Conservation (phyloP, 2,329 filamentous ascomycete genomes). For the Epichloe coenophiala region DNA sequence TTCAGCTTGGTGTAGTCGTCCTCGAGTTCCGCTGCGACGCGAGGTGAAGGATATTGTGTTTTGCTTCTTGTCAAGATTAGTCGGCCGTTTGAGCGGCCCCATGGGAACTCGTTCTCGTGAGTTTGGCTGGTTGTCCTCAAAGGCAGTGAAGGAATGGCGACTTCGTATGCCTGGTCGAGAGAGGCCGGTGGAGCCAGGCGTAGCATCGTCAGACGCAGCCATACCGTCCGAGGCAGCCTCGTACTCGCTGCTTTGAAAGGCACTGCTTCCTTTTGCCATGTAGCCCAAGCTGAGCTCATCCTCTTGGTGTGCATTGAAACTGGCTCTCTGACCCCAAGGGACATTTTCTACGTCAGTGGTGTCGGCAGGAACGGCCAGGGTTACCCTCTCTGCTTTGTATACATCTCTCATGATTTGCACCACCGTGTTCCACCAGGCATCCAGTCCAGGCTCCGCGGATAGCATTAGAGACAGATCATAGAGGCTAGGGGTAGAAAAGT, state of each 20-base stretch:
- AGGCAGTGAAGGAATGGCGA: conserved; percentile 49
- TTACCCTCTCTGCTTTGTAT: conserved; percentile 77
- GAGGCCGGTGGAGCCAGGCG: conserved; percentile 10
- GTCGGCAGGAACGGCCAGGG: conserved; percentile 78
- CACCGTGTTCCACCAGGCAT: conserved; percentile 85
- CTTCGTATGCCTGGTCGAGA: conserved; percentile 36
- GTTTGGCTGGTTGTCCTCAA: conserved; percentile 39
- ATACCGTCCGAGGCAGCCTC: conserved; percentile 20
- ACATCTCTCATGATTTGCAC: conserved; percentile 69
- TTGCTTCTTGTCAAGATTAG: conserved; percentile 33
- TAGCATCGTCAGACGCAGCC: conserved; percentile 12
- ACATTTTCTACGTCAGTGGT: conserved; percentile 91
- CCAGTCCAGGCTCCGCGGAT: conserved; percentile 71
- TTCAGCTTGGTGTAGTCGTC: conserved; percentile 26
- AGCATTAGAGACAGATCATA: conserved; percentile 76
- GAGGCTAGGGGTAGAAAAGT: conserved; percentile 70
- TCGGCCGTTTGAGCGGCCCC: conserved; percentile 26
- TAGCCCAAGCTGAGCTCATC: conserved; percentile 50
- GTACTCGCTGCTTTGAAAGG: conserved; percentile 19
- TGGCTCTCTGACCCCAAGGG: conserved; percentile 93
- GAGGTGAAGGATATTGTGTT: conserved; percentile 34
- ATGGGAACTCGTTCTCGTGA: conserved; percentile 14
- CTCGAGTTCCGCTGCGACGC: conserved; percentile 7
- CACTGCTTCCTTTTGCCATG: conserved; percentile 38
- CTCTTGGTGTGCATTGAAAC: conserved; percentile 56